Conservation (phyloP, 106 monocot species). For the Ottelia alismoides region DNA sequence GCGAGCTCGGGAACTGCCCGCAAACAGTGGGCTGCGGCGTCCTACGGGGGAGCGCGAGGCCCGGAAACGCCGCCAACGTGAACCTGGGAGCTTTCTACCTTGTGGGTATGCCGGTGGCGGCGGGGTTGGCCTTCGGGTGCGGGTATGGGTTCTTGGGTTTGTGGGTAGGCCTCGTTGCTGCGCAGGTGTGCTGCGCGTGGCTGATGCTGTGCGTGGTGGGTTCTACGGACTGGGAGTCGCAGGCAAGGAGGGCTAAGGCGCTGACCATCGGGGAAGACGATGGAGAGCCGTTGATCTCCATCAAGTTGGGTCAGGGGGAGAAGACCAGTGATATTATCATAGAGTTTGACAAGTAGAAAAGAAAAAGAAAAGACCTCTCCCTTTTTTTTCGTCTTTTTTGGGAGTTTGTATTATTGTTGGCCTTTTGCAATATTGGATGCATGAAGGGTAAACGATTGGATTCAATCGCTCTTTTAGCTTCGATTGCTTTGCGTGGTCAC, state of each 20-base stretch:
- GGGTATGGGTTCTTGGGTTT: constrained; percentile 8
- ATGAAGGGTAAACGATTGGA: too few species aligned
- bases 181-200: constrained; percentile 10
- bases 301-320: constrained; percentile 2
- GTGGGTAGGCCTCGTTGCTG: constrained; percentile 8
- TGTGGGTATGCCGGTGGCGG: constrained; percentile 13
- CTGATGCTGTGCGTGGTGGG: constrained; percentile 10
- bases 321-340: background rate
- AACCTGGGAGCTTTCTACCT: constrained; percentile 12
- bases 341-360: too few species aligned
- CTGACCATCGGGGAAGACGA: background rate
- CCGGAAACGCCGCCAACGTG: constrained; percentile 10
- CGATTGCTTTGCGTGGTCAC: too few species aligned
- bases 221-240: constrained; percentile 8
- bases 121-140: constrained; percentile 6
- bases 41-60: constrained; percentile 14
- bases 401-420: too few species aligned
- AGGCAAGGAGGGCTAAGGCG: constrained; percentile 3
- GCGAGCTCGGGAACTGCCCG: constrained; percentile 16
- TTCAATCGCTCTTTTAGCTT: too few species aligned
- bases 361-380: too few species aligned
- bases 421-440: too few species aligned
- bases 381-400: too few species aligned
- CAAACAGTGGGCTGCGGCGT: constrained; percentile 16
- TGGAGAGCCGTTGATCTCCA: constrained; percentile 7